Conservation (phyloP, 352 stramenopile species). For the Phytophthora pisi region DNA sequence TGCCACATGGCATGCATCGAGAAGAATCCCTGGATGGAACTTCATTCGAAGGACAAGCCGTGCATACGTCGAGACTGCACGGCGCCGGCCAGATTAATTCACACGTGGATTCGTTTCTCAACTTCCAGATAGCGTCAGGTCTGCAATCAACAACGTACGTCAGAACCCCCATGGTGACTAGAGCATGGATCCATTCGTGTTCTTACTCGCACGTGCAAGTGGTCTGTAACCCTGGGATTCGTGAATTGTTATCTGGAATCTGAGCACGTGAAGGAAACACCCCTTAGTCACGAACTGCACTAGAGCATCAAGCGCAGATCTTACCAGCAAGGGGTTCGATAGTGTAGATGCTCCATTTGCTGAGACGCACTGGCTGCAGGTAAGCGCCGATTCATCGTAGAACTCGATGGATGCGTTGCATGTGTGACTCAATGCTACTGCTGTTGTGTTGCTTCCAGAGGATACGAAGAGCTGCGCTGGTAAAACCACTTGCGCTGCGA, state of each 20-base stretch:
- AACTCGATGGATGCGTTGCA: slow-evolving; percentile 54
- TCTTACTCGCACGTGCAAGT: slow-evolving; percentile 56
- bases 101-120: slow-evolving; percentile 43
- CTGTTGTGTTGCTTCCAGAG: slow-evolving; percentile 4
- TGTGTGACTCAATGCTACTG: slow-evolving; percentile 12
- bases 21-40: slow-evolving; percentile 51
- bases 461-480: slow-evolving; percentile 14
- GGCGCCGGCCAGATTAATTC: slow-evolving; percentile 68
- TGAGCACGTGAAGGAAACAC: slow-evolving; percentile 14
- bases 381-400: slow-evolving; percentile 61
- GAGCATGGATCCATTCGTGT: background rate
- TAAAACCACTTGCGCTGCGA: slow-evolving; percentile 23
- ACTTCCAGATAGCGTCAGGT: slow-evolving; percentile 23
- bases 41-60: slow-evolving; percentile 38
- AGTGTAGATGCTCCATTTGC: slow-evolving; percentile 40
- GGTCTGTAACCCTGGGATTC: slow-evolving; percentile 31
- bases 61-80: slow-evolving; percentile 55
- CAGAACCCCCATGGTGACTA: background rate
- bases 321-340: slow-evolving; percentile 46
- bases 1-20: slow-evolving; percentile 63
- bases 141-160: slow-evolving; percentile 15
- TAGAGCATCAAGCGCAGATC: background rate
- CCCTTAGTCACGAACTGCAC: background rate
- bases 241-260: slow-evolving; percentile 38
- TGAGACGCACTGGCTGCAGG: slow-evolving; percentile 55